Evolutionary conservation across 169 alveolate species (phyloP).

Genomic region (Plasmodium falciparum): DNA sequence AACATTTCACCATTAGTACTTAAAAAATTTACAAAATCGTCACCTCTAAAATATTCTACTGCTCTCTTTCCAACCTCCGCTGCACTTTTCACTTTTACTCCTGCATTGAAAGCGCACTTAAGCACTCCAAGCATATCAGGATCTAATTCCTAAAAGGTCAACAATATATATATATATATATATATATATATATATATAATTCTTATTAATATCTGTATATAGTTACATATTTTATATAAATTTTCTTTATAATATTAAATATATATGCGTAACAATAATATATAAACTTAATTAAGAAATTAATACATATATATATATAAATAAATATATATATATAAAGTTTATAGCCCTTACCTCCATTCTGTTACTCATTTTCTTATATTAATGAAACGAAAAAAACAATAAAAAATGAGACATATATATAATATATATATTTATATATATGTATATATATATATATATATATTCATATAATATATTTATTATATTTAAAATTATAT

Average conservation of each 20-base stretch:
- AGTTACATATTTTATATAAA: no score
- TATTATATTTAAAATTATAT: not conserved
- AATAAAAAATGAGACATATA: not conserved
- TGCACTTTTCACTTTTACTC: constrained; percentile 82
- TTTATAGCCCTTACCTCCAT: constrained; percentile 33
- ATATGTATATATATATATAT: constrained; percentile 4
- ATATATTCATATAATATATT: not conserved
- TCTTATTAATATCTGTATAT: no score
- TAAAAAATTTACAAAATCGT: constrained; percentile 85
- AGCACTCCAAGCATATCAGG: constrained; percentile 64
- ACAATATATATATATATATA: not conserved
- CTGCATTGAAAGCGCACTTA: constrained; percentile 63
- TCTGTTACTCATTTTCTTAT: constrained; percentile 33
- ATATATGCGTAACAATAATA: no score
- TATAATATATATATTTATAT: not conserved
- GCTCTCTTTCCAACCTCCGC: constrained; percentile 90
- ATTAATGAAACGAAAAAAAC: constrained; percentile 8
- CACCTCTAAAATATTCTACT: constrained; percentile 90
- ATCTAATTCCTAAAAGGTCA: constrained; percentile 34
- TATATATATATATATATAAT: not conserved
- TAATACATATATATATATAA: no score
- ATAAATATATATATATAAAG: no score
- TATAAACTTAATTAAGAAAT: no score
- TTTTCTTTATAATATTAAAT: no score
- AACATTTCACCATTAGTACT: constrained; percentile 79